Evolutionary conservation across 2,329 filamentous ascomycete genomes (phyloP), one percentile per base, ranked within the genome.

Genomic region (Ophiostoma montium): DNA sequence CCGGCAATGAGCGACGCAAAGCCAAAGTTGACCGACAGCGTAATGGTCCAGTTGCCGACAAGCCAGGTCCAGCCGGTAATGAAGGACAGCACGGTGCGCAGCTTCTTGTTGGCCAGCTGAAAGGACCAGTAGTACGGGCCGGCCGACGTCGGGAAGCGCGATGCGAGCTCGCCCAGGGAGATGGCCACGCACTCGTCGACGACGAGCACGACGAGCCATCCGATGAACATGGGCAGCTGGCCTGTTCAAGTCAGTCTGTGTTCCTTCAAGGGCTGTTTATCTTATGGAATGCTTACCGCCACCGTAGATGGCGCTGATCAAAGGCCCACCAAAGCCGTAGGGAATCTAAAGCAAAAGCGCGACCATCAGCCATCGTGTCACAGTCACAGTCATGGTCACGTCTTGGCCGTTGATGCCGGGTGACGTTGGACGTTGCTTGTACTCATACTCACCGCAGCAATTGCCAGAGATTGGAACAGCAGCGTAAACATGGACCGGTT

Each of bases 41-140:
- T 87, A 57, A 89, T 89, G 56, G 82, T 86, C 62, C 87, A 82
- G 65, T 88, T 88, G 51, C 85, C 85, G 47, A 86, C 78, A 16
- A 86, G 75, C 60, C 84, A 88, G 19, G 82, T 69, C 83, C 83
- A 88, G 52, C 83, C 83, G 55, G 79, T 83, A 53, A 84, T 76
- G 76, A 80, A 87, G 31, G 79, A 79, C 15, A 80, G 70, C 15
- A 83, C 65, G 38, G 72, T 75, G 48, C 82, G 78, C 66, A 75
- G 82, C 15, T 62, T 63, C 23, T 71, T 62, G 16, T 80, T 71
- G 0, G 82, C 73, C 13, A 88, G 74, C 77, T 86, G 85, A 60
- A 83, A 86, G 6, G 82, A 80, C 66, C 86, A 82, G 62, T 86
- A 86, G 67, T 88, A 87, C 48, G 86, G 82, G 50, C 53, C 53